These are phyloP conservation scores for Lentithecium fluviatile DNA, from an alignment of 495 filamentous ascomycete species.

Conservation along the genomic window DNA sequence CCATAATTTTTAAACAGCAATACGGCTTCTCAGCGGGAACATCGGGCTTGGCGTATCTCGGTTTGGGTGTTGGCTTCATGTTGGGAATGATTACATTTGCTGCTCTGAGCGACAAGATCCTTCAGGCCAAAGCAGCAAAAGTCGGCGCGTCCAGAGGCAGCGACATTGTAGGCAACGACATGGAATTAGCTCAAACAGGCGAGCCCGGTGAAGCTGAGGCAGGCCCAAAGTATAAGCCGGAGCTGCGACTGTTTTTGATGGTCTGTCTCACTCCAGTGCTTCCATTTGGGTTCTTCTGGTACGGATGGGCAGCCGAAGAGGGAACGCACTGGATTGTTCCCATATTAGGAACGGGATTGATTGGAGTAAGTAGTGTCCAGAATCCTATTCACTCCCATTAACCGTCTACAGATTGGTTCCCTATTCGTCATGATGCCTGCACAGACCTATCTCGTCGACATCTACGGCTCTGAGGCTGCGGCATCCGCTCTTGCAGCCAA, in stretches of 20 bases:
- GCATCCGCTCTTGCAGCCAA: slow-evolving; percentile 43
- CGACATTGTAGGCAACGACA: neutral
- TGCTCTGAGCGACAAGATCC: slow-evolving; percentile 35
- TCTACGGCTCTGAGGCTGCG: slow-evolving; percentile 37
- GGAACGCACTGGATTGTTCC: slow-evolving; percentile 45
- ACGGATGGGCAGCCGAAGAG: slow-evolving; percentile 45
- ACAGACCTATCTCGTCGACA: slow-evolving; percentile 45
- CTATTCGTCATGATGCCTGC: slow-evolving; percentile 35
- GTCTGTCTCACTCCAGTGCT: slow-evolving; percentile 34
- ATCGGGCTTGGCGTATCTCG: slow-evolving; percentile 44
- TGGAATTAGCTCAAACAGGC: neutral
- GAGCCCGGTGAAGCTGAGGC: neutral
- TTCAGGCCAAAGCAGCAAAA: slow-evolving; percentile 8
- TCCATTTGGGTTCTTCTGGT: slow-evolving; percentile 42
- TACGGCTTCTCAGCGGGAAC: slow-evolving; percentile 41
- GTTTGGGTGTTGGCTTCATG: slow-evolving; percentile 41
- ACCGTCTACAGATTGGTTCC: slow-evolving; percentile 8
- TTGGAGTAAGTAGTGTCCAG: slow-evolving; percentile 29
- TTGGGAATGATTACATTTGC: slow-evolving; percentile 35
- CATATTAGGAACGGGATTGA: slow-evolving; percentile 41
- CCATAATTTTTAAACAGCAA: slow-evolving; percentile 39
- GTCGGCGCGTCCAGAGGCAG: neutral
- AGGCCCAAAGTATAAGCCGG: slow-evolving; percentile 28
- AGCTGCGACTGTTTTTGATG: slow-evolving; percentile 41
- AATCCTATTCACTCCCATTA: slow-evolving; percentile 37